Percentiles rank a stretch among this genome's conserved stretches.
phyloP scores from a whole-genome alignment of 2,329 filamentous ascomycete species.

The Didymella pomorum region DNA sequence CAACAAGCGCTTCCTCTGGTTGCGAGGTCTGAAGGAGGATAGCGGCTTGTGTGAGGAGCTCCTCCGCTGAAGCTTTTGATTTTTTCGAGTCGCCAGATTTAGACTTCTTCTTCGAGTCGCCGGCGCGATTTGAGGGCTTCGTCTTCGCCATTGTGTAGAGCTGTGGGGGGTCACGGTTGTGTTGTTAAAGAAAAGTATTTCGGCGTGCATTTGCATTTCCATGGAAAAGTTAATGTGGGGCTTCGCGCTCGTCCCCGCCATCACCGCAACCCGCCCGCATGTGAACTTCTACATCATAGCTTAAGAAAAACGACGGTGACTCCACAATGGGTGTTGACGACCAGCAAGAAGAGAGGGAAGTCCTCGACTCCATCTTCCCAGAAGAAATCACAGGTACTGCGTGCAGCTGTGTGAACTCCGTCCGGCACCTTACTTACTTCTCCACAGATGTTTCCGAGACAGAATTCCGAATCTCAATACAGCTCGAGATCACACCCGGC shows the following conservation, averaged over 20 bases:
- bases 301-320: neutral
- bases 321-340: slow-evolving; percentile 71
- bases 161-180: slow-evolving; percentile 10
- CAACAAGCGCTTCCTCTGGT: slow-evolving; percentile 63
- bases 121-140: slow-evolving; percentile 56
- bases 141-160: slow-evolving; percentile 60
- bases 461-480: slow-evolving; percentile 85
- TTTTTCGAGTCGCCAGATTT: slow-evolving; percentile 52
- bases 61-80: slow-evolving; percentile 61
- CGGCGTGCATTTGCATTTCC: neutral
- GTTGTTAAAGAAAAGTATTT: slow-evolving; percentile 7
- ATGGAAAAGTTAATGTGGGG: slow-evolving; percentile 5
- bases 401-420: neutral
- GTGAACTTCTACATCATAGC: slow-evolving; percentile 17
- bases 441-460: slow-evolving; percentile 83
- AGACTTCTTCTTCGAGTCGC: slow-evolving; percentile 44
- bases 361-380: slow-evolving; percentile 97
- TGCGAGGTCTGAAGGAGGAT: slow-evolving; percentile 66
- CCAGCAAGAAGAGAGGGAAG: slow-evolving; percentile 93
- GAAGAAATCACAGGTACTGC: slow-evolving; percentile 87
- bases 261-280: slow-evolving; percentile 12
- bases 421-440: slow-evolving; percentile 27
- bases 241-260: slow-evolving; percentile 21
- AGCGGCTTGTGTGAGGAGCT: slow-evolving; percentile 65
- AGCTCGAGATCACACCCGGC: slow-evolving; percentile 72